Evolutionary conservation across 805 yeast species (phyloP).

Genomic region (Priceomyces carsonii): DNA sequence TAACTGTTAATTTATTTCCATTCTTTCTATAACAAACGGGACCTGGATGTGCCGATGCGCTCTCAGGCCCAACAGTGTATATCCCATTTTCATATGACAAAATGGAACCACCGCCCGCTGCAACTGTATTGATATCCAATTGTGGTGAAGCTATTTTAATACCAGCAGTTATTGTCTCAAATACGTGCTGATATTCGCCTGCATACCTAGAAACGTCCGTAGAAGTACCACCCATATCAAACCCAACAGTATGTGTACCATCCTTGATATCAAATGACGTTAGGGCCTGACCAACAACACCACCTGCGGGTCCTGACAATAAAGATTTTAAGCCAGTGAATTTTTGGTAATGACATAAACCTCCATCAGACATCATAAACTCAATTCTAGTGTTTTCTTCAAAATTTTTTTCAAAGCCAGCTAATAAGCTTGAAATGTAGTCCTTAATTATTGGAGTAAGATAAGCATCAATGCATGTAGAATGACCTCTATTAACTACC

Average conservation of each 20-base stretch:
- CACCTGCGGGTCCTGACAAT: constrained; percentile 96
- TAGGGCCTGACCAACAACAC: constrained; percentile 88
- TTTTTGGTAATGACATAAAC: constrained; percentile 77
- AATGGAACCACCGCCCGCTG: constrained; percentile 49
- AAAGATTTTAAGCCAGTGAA: constrained; percentile 90
- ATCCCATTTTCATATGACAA: constrained; percentile 38
- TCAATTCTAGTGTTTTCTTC: constrained; percentile 56
- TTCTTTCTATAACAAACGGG: constrained; percentile 43
- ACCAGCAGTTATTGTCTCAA: constrained; percentile 32
- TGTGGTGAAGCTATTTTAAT: constrained; percentile 33
- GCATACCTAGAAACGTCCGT: constrained; percentile 33
- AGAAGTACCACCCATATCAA: constrained; percentile 35
- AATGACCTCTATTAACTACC: constrained; percentile 40
- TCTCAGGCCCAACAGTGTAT: constrained; percentile 42
- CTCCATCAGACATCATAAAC: constrained; percentile 98
- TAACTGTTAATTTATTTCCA: constrained; percentile 37
- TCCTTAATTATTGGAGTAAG: constrained; percentile 38
- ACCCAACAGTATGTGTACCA: constrained; percentile 36
- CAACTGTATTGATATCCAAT: constrained; percentile 39
- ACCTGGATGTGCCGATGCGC: constrained; percentile 43
- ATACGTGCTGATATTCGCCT: constrained; percentile 29
- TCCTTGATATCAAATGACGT: constrained; percentile 60
- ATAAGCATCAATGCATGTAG: constrained; percentile 47
- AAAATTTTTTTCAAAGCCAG: constrained; percentile 43
- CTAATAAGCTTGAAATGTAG: constrained; percentile 36